phyloP scores from a whole-genome alignment of 2,329 filamentous ascomycete species.

The Aspergillus caelatus region DNA sequence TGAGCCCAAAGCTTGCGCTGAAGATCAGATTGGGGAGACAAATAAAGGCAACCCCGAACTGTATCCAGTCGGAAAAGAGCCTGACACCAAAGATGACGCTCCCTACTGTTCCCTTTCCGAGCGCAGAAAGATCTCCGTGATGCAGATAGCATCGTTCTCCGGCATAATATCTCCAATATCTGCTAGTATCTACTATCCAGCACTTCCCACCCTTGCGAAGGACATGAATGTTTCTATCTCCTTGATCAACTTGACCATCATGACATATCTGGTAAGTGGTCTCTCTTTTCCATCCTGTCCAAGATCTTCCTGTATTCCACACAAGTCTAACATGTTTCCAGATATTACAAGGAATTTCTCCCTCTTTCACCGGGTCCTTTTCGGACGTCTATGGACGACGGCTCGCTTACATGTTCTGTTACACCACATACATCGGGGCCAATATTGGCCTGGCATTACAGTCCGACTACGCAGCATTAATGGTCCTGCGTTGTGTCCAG shows the following conservation, averaged over 20 bases:
- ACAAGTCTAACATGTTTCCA: conserved; percentile 1
- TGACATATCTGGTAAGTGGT: conserved; percentile 47
- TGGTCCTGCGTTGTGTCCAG: conserved; percentile 42
- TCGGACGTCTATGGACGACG: conserved; percentile 63
- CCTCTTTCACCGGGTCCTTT: conserved; percentile 64
- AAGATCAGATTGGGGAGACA: not conserved
- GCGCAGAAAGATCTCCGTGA: conserved; percentile 5
- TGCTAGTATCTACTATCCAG: conserved; percentile 33
- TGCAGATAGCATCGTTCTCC: conserved; percentile 11
- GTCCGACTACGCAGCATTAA: conserved; percentile 35
- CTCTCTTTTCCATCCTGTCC: too few relatives aligned
- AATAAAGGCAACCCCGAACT: not conserved
- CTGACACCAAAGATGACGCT: not conserved
- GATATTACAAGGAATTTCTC: conserved; percentile 65
- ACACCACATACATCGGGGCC: conserved; percentile 46
- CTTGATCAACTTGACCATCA: conserved; percentile 52
- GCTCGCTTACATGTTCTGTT: conserved; percentile 63
- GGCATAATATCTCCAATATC: conserved; percentile 31
- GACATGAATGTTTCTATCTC: conserved; percentile 44
- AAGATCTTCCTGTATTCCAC: not conserved
- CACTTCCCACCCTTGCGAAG: conserved; percentile 33
- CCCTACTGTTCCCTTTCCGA: conserved; percentile 12
- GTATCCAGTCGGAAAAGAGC: not conserved
- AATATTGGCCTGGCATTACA: conserved; percentile 44
- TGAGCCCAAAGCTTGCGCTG: too few relatives aligned